Base-by-base conservation (phyloP, 176 grass and related monocot species). In the Carex scoparia region DNA sequence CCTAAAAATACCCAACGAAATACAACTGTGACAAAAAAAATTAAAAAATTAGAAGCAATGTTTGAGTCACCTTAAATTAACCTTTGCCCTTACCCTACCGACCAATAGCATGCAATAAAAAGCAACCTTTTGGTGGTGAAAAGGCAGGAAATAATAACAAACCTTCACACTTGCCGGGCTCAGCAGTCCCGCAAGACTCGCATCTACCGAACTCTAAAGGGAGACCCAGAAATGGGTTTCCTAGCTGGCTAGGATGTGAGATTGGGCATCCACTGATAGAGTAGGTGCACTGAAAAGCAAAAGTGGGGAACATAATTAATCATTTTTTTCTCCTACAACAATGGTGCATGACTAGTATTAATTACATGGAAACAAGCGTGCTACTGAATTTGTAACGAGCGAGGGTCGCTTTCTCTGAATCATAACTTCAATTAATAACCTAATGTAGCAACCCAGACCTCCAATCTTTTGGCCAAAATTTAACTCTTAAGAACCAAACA, bases 161-260 rank as follows among this genome's bases (percentile, higher is more conserved):
- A 98, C 96, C 96, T 95, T 98, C 96, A 7, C 96, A 98, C 80
- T 98, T 84, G 49, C 90, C 91, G 0, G 79, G 86, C 77, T 95
- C 96, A 6, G 89, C 87, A 44, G 93, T 94, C 30, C 96, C 96
- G 85, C 96, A 98, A 12, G 96, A 88, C 80, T 98, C 96, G 30
- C 96, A 98, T 85, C 91, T 93, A 14, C 96, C 93, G 68, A 80
- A 84, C 84, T 95, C 93, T 11, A 98, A 82, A 12, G 96, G 96
- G 69, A 98, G 86, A 68, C 96, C 96, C 64, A 98, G 89, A 78
- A 94, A 98, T 62, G 96, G 93, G 62, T 98, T 98, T 60, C 58
- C 59, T 60, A 98, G 88, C 84, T 98, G 96, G 76, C 93, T 94
- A 27, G 93, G 93, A 82, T 98, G 93, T 49, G 91, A 92, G 13